Evolutionary conservation across 1,284 basidiomycete species (phyloP), one percentile per base, ranked within the genome.

Genomic region (Fistulinella cinereoalba): DNA sequence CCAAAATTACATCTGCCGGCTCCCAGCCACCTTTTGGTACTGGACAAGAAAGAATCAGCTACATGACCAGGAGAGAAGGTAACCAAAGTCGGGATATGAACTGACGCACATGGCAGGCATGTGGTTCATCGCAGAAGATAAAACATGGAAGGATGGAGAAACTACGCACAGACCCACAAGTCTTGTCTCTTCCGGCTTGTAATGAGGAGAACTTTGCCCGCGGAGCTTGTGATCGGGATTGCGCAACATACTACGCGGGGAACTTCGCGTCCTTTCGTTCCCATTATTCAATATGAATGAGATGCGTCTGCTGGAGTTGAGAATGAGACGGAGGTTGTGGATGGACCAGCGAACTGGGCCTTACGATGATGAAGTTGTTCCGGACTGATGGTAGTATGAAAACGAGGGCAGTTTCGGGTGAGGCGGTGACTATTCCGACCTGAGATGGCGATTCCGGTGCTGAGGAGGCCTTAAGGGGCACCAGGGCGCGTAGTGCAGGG

Each of bases 1-100:
- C 86, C 62, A 91, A 71, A 68, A 74, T 76, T 59, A 76, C 80
- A 77, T 91, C 88, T 51, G 82, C 76, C 57, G 80, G 73, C 71
- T 91, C 88, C 83, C 83, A 91, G 61, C 88, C 88, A 70, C 88
- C 88, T 73, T 91, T 91, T 22, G 88, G 88, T 63, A 91, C 88
- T 91, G 41, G 50, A 46, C 31, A 43, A 47, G 45, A 43, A 46
- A 36, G 15, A 34, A 49, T 65, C 34, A 55, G 54, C 37, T 31
- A 25, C 39, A 45, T 41, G 37, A 41, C 15, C 39, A 42, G 24
- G 41, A 41, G 43, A 41, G 32, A 46, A 41, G 36, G 11, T 27
- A 39, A 41, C 31, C n/a, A 46, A 43, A 46, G 36, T 41, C 33
- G 40, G 33, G 43, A 50, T 45, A 47, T 48, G 49, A 46, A 37